A percentile compares a stretch with the other conserved stretches of the same genome.
phyloP scores from a whole-genome alignment of 2,329 filamentous ascomycete genomes.

The Falciphora oryzae region DNA sequence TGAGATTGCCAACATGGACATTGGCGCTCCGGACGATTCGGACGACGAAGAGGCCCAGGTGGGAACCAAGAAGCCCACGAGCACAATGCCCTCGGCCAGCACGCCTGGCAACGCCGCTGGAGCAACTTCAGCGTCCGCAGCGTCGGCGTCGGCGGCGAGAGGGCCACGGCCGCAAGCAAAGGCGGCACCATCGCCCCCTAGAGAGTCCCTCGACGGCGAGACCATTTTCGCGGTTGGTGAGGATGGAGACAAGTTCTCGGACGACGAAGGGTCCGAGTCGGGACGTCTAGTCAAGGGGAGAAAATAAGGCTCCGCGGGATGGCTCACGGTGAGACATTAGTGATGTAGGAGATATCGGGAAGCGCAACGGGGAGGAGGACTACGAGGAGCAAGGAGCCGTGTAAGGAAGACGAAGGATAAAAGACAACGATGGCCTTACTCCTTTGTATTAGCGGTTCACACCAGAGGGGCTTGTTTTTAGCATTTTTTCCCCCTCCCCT shows the following conservation, averaged over 20 bases:
- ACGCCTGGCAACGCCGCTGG: slow-evolving; percentile 18
- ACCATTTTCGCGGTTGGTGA: slow-evolving; percentile 95
- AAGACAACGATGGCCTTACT: background rate
- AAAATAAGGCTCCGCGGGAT: slow-evolving; percentile 24
- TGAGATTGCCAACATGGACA: slow-evolving; percentile 89
- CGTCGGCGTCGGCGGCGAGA: slow-evolving; percentile 17
- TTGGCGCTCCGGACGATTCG: slow-evolving; percentile 67
- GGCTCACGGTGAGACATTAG: background rate
- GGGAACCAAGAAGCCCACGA: slow-evolving; percentile 29
- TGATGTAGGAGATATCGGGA: background rate
- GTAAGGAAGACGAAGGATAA: background rate
- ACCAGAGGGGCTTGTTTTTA: background rate
- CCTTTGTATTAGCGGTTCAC: background rate
- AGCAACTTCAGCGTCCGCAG: slow-evolving; percentile 24
- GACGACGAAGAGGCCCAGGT: slow-evolving; percentile 52
- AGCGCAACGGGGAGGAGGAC: background rate
- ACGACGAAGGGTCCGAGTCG: slow-evolving; percentile 52
- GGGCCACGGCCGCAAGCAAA: slow-evolving; percentile 1
- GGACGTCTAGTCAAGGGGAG: slow-evolving; percentile 40
- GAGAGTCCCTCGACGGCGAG: slow-evolving; percentile 69
- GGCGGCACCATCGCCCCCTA: slow-evolving; percentile 33
- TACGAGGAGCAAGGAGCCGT: too few species aligned
- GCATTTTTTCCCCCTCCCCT: background rate
- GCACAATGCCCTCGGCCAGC: background rate
- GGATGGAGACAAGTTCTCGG: slow-evolving; percentile 74